phyloP scores from a whole-genome alignment of 805 yeast species.

The Debaryomyces castellii region DNA sequence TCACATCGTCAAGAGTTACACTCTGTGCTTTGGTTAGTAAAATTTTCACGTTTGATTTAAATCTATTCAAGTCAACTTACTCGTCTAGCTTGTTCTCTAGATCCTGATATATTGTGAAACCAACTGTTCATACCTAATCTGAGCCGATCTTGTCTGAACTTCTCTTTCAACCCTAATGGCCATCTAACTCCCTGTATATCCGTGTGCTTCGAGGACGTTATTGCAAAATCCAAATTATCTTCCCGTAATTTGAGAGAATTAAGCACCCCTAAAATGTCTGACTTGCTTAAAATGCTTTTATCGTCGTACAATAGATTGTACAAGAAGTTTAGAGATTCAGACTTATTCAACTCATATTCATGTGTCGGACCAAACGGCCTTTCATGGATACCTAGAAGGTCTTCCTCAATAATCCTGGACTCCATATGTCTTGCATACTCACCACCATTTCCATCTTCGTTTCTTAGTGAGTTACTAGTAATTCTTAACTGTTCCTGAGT shows the following conservation, averaged over 20 bases:
- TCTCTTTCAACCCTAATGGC: constrained; percentile 30
- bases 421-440: background rate
- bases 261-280: constrained; percentile 36
- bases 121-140: constrained; percentile 36
- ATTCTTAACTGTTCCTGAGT: constrained; percentile 6
- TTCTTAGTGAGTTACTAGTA: constrained; percentile 3
- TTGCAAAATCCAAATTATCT: constrained; percentile 30
- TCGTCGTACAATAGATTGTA: constrained; percentile 40
- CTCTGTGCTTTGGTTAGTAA: constrained; percentile 25
- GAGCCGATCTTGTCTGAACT: constrained; percentile 31
- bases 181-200: constrained; percentile 40
- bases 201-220: constrained; percentile 7
- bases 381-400: background rate
- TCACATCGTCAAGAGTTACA: constrained; percentile 14
- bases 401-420: background rate
- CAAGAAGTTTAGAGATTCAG: constrained; percentile 40
- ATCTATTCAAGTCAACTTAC: constrained; percentile 24
- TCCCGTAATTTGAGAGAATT: constrained; percentile 37
- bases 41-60: background rate
- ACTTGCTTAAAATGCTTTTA: constrained; percentile 27
- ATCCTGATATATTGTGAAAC: constrained; percentile 37
- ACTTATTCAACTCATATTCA: constrained; percentile 39
- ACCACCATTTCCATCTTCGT: background rate
- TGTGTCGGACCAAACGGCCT: constrained; percentile 7
- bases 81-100: constrained; percentile 30